Evolutionary conservation across 2,329 filamentous ascomycete species (phyloP), one percentile per base, ranked within the genome.

Genomic region (Diplodia intermedia): DNA sequence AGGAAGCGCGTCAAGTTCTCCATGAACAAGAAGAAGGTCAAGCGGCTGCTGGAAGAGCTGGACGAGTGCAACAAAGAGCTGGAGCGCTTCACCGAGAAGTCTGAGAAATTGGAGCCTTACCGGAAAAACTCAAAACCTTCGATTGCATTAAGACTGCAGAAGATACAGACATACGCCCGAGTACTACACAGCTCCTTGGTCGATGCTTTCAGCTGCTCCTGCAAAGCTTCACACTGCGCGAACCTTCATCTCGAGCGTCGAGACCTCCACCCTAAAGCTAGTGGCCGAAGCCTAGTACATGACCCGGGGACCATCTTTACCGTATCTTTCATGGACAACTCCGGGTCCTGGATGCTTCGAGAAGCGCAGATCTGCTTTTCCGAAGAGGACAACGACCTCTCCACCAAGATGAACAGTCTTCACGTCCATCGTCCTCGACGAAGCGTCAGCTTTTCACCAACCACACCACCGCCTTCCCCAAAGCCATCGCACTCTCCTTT

Each of bases 21-120:
- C 3, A 79, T 79, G 77, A 75, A 70, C 50, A 79, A 78, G 69
- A 78, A 78, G 68, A 75, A 70, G 18, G 75, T 79, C 55, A 79
- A 78, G 60, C 72, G 71, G 26, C 68, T 78, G 12, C 69, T 79
- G 4, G 76, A 78, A 63, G 75, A 79, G 68, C 69, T 79, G 23
- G 74, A 78, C 43, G 76, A 78, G 2, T 79, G 77, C 72, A 79
- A 79, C 62, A 78, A 77, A 43, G 76, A 79, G 61, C 72, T 79
- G 4, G 78, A 79, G 63, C 73, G 78, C 15, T 79, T 79, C 49
- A 78, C 77, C 0, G 75, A 79, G 36, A 75, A 76, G 56, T 78
- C 75, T 26, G 77, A 79, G 65, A 79, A 75, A 69, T 74, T 79
- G 4, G 77, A 79, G 47, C 76, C 74, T 0, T 74, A 73, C 63